Conservation (phyloP, 352 stramenopile genomes). For the Elongisporangium undulatum region DNA sequence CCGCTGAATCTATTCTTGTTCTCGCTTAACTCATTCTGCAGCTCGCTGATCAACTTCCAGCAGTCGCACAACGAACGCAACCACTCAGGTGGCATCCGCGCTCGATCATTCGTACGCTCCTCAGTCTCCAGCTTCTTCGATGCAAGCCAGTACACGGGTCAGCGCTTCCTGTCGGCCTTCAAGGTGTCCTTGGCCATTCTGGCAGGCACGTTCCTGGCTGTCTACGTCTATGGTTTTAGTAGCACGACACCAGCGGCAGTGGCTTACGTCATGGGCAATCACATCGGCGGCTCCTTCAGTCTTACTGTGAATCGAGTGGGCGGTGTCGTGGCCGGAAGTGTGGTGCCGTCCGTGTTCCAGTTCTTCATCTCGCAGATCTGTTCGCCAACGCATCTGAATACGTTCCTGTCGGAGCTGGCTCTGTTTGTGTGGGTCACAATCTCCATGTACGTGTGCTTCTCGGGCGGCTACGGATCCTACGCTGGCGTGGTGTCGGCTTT, state of each 20-base stretch:
- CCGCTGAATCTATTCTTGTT: conserved; percentile 53
- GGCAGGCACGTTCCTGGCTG: conserved; percentile 26
- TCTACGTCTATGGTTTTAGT: conserved; percentile 43
- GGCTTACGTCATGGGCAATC: conserved; percentile 46
- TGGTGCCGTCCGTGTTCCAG: conserved; percentile 44
- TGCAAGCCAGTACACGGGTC: conserved; percentile 19
- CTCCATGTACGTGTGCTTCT: conserved; percentile 49
- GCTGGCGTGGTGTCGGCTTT: conserved; percentile 42
- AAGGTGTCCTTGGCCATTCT: conserved; percentile 31
- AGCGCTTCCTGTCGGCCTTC: conserved; percentile 26
- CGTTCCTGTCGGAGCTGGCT: conserved; percentile 20
- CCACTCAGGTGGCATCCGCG: conserved; percentile 20
- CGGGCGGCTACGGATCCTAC: conserved; percentile 33
- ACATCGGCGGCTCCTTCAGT: conserved; percentile 54
- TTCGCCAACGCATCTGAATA: conserved; percentile 8
- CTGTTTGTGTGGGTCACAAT: conserved; percentile 37
- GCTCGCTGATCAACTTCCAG: conserved; percentile 38
- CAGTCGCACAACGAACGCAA: conserved; percentile 27
- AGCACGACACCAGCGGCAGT: conserved; percentile 31
- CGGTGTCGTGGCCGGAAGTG: conserved; percentile 38
- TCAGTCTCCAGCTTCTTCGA: conserved; percentile 27
- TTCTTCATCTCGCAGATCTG: conserved; percentile 49
- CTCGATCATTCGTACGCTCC: conserved; percentile 16
- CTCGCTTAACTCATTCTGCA: conserved; percentile 43
- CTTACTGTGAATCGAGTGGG: conserved; percentile 45